Percentiles rank a stretch among this genome's conserved stretches.
Conservation (phyloP, 768 basidiomycete species). For the Leccinum uliginosum region DNA sequence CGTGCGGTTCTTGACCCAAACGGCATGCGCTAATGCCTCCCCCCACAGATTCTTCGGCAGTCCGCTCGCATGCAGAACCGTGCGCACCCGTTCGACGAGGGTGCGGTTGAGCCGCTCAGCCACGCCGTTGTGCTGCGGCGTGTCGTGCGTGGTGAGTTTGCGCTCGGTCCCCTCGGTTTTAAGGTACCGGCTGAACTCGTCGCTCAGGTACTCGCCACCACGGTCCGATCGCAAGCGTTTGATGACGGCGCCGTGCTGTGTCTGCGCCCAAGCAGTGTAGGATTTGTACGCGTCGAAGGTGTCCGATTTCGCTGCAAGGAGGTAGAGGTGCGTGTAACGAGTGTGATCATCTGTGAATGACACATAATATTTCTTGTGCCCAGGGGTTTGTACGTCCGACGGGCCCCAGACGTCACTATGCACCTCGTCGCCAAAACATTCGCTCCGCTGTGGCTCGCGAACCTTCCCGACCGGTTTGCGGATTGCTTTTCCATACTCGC, state of each 20-base stretch:
- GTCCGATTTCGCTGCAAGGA: neutral
- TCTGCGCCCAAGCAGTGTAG: neutral
- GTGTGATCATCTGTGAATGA: neutral
- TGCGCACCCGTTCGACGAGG: neutral
- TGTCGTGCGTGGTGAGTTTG: neutral
- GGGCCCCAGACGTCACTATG: neutral
- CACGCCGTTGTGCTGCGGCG: neutral
- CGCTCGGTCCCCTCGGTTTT: neutral
- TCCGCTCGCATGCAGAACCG: neutral
- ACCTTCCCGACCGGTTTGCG: neutral
- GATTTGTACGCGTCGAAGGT: neutral
- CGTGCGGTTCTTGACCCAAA: neutral
- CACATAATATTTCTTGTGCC: neutral
- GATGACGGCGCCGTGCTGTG: neutral
- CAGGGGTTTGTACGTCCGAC: neutral
- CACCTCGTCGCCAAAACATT: neutral
- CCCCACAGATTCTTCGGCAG: neutral
- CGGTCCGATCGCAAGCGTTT: neutral
- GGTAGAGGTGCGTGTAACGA: neutral
- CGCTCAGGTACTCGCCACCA: neutral
- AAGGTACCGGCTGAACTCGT: neutral
- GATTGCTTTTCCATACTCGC: neutral
- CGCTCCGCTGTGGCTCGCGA: neutral
- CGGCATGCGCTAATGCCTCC: neutral
- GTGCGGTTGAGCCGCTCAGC: neutral